Percentiles rank a stretch among this genome's conserved stretches.
phyloP scores from a whole-genome alignment of 2,329 filamentous ascomycete species.

The Aspergillus pseudonomiae region DNA sequence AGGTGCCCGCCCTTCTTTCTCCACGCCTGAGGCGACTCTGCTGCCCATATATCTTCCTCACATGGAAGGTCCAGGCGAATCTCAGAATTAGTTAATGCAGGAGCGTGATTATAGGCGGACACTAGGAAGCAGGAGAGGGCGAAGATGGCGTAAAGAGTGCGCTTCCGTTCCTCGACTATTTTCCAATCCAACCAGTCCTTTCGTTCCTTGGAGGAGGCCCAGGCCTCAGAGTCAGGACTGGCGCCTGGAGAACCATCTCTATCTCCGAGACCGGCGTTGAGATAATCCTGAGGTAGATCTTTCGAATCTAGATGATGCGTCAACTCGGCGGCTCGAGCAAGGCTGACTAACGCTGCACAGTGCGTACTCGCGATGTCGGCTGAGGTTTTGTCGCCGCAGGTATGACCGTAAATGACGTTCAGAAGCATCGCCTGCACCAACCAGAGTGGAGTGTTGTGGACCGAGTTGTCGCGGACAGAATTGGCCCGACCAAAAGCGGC shows the following conservation, averaged over 20 bases:
- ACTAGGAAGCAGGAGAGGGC: constrained; percentile 88
- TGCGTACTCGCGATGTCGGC: constrained; percentile 92
- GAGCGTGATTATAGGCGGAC: constrained; percentile 89
- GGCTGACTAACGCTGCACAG: constrained; percentile 84
- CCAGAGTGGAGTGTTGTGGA: constrained; percentile 83
- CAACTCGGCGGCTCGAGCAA: constrained; percentile 86
- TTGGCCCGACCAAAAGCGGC: constrained; percentile 58
- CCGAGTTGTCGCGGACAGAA: constrained; percentile 60
- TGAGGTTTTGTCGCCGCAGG: constrained; percentile 86
- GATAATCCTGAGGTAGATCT: constrained; percentile 41
- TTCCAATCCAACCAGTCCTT: constrained; percentile 89
- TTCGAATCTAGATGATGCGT: constrained; percentile 50
- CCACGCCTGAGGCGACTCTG: constrained; percentile 82
- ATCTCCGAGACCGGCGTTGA: constrained; percentile 58
- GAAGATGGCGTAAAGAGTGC: constrained; percentile 89
- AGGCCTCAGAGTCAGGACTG: constrained; percentile 32
- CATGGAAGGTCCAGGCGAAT: constrained; percentile 87
- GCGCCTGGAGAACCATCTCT: constrained; percentile 41
- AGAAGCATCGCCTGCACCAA: constrained; percentile 95
- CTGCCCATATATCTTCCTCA: constrained; percentile 87
- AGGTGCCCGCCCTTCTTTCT: constrained; percentile 73
- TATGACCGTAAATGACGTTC: constrained; percentile 94
- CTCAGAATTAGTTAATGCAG: constrained; percentile 90
- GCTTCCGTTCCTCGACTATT: constrained; percentile 82
- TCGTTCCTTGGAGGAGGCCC: constrained; percentile 40